These are phyloP conservation scores for Carex pumila DNA, from an alignment of 176 grass and related monocot species.

Conservation along the genomic window DNA sequence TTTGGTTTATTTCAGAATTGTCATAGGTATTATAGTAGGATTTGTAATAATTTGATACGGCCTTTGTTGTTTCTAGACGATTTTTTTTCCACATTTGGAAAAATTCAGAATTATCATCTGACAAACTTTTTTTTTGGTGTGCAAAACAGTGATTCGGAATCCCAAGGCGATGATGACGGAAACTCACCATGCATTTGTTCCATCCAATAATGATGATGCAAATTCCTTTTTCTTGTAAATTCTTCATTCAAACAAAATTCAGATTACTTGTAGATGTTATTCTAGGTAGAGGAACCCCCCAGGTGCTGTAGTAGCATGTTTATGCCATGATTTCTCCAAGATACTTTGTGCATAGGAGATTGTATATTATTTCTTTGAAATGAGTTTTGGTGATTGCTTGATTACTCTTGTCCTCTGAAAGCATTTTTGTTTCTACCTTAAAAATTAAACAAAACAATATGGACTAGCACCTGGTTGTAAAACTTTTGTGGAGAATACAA, in stretches of 20 bases:
- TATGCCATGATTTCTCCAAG: not conserved
- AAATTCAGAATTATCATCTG: not conserved
- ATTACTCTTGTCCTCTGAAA: not conserved
- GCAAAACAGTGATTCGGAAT: conserved; percentile 21
- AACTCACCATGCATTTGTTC: not conserved
- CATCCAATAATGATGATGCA: conserved; percentile 18
- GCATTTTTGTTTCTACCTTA: not conserved
- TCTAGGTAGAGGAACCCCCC: not conserved
- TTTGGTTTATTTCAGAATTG: not conserved
- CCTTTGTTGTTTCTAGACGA: too few species aligned
- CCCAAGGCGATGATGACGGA: not conserved
- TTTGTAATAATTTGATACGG: not conserved
- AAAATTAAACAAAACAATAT: not conserved
- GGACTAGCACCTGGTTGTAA: not conserved
- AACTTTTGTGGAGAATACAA: too few species aligned
- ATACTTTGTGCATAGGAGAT: not conserved
- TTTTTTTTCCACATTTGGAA: too few species aligned
- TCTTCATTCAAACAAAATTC: not conserved
- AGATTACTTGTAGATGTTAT: conserved; percentile 17
- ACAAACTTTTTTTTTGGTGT: not conserved
- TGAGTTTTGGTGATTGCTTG: not conserved
- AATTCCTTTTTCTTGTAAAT: not conserved
- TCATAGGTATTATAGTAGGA: not conserved
- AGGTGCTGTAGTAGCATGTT: not conserved
- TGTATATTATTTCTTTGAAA: not conserved